Conservation (phyloP, 805 yeast genomes). For the Millerozyma miso region DNA sequence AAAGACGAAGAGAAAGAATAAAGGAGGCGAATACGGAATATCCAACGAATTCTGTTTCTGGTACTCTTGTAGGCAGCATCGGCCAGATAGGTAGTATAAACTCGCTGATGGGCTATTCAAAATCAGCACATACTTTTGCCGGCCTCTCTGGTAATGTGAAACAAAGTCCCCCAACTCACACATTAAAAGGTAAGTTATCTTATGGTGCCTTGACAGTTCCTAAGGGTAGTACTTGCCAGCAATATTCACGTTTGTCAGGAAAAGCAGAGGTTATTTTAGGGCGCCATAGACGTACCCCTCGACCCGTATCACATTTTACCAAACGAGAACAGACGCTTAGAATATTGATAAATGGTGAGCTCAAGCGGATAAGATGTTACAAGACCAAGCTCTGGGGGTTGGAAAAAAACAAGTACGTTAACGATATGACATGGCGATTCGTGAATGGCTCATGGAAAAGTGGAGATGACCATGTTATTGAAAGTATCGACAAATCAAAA, state of each 20-base stretch:
- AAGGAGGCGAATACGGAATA: constrained; percentile 31
- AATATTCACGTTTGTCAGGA: constrained; percentile 29
- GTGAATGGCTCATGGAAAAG: constrained; percentile 72
- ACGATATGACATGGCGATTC: constrained; percentile 62
- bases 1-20: constrained; percentile 35
- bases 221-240: constrained; percentile 15
- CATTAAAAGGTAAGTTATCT: constrained; percentile 29
- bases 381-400: constrained; percentile 91
- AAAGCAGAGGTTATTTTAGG: constrained; percentile 49
- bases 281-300: constrained; percentile 51
- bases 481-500: constrained; percentile 33
- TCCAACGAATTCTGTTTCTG: constrained; percentile 20
- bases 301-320: constrained; percentile 40
- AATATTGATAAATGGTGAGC: constrained; percentile 52
- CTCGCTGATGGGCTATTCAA: constrained; percentile 23
- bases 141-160: constrained; percentile 32
- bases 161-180: constrained; percentile 24
- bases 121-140: constrained; percentile 31
- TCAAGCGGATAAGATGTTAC: constrained; percentile 53
- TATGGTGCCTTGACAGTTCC: constrained; percentile 35
- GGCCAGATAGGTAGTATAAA: constrained; percentile 7
- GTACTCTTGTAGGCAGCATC: constrained; percentile 10
- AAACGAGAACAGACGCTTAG: constrained; percentile 59
- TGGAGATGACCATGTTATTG: constrained; percentile 76
- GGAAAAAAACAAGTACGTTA: constrained; percentile 58